Percentiles rank a stretch among this genome's conserved stretches.
phyloP scores from a whole-genome alignment of 345 rosid genomes.

The Moricandia moricandioides region DNA sequence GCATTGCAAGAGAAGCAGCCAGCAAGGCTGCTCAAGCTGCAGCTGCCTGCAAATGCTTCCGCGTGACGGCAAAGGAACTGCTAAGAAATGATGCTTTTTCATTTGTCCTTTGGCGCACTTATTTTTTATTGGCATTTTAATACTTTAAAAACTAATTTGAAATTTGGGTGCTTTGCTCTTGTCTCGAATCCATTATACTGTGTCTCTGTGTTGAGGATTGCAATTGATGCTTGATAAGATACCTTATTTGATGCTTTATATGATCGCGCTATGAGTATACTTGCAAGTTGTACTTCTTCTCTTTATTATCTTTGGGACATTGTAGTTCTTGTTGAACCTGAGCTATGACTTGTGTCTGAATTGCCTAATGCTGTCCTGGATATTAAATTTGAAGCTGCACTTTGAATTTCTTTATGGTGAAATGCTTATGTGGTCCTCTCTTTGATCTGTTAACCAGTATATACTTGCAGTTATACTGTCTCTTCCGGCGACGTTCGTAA shows the following conservation, averaged over 20 bases:
- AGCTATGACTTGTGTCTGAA: not conserved
- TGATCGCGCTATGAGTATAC: not conserved
- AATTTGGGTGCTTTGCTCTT: constrained; percentile 6
- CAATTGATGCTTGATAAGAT: not conserved
- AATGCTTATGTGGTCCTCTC: constrained; percentile 5
- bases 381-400: not conserved
- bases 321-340: not conserved
- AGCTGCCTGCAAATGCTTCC: constrained; percentile 32
- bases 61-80: constrained; percentile 41
- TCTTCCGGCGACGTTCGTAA: not conserved
- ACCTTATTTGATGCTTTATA: not conserved
- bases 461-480: not conserved
- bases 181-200: constrained; percentile 4
- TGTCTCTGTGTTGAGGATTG: constrained; percentile 2
- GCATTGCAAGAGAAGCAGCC: constrained; percentile 86
- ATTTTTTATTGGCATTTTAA: too few species aligned
- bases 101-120: not conserved
- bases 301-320: not conserved
- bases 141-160: too few species aligned
- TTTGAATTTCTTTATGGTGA: constrained; percentile 15
- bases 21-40: constrained; percentile 78
- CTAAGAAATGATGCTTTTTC: constrained; percentile 36
- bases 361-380: not conserved
- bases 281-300: not conserved
- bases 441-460: not conserved